These are phyloP conservation scores for Toxoplasma gondii DNA, from an alignment of 169 alveolate species.

Conservation along the genomic window DNA sequence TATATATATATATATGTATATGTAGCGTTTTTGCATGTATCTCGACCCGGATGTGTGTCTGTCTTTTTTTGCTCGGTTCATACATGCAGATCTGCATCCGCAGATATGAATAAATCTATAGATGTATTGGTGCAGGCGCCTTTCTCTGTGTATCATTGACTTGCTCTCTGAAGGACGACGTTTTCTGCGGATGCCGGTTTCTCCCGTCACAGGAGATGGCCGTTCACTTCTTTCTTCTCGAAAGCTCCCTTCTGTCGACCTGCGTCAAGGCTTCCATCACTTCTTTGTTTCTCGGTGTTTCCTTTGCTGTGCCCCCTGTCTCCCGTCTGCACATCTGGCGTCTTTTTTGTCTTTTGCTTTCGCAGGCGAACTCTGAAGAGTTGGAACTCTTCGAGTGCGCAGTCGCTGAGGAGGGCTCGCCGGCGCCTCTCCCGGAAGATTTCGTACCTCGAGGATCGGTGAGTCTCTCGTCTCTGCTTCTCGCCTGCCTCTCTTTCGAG, in stretches of 20 bases:
- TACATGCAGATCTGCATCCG: no score
- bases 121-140: no score
- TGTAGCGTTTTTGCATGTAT: no score
- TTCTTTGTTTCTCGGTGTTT: not conserved
- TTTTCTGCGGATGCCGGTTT: no score
- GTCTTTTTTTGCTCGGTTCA: no score
- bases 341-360: not conserved
- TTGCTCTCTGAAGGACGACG: no score
- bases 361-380: not conserved
- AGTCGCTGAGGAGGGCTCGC: conserved; percentile 23
- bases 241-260: not conserved
- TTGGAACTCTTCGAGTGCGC: conserved; percentile 35
- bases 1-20: no score
- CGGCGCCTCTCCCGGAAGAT: not conserved
- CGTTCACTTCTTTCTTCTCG: not conserved
- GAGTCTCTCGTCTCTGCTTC: not conserved
- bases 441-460: conserved; percentile 27
- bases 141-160: no score
- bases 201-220: no score
- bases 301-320: not conserved
- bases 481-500: not conserved
- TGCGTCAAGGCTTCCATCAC: not conserved
- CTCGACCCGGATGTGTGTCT: no score
- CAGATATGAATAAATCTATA: no score
- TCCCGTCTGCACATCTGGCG: not conserved